These are phyloP conservation scores for Testicularia cyperi DNA, from an alignment of 1,284 basidiomycete species.

Conservation along the genomic window DNA sequence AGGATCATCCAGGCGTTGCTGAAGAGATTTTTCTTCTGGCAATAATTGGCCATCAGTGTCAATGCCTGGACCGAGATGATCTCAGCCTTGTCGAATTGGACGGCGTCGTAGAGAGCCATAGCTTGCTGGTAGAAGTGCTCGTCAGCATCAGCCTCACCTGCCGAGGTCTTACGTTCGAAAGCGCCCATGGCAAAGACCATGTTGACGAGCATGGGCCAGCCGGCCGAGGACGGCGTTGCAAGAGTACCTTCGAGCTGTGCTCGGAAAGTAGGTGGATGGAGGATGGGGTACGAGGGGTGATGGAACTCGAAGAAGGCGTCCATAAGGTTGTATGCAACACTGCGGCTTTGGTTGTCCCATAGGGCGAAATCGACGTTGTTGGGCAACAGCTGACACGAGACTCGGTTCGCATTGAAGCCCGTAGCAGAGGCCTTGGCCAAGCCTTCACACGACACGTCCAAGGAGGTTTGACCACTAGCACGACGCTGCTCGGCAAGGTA, in stretches of 20 bases:
- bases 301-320: constrained; percentile 41
- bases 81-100: constrained; percentile 37
- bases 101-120: constrained; percentile 26
- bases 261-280: constrained; percentile 37
- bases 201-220: constrained; percentile 42
- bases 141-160: constrained; percentile 19
- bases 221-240: constrained; percentile 12
- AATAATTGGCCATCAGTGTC: constrained; percentile 37
- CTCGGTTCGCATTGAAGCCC: no score
- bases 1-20: constrained; percentile 39
- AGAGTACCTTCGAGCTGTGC: constrained; percentile 33
- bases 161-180: constrained; percentile 25
- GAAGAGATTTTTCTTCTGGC: constrained; percentile 39
- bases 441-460: constrained; percentile 26
- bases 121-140: constrained; percentile 30
- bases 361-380: constrained; percentile 18
- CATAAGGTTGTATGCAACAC: constrained; percentile 20
- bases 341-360: constrained; percentile 25
- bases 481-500: constrained; percentile 7
- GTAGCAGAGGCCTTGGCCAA: constrained; percentile 20
- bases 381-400: constrained; percentile 12
- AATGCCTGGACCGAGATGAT: constrained; percentile 37
- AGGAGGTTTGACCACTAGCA: constrained; percentile 1
- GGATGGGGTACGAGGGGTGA: constrained; percentile 33
- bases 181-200: constrained; percentile 42